A percentile compares a stretch with the other conserved stretches of the same genome.
phyloP scores from a whole-genome alignment of 2,329 filamentous ascomycete species.

The Orbilia blumenaviensis region DNA sequence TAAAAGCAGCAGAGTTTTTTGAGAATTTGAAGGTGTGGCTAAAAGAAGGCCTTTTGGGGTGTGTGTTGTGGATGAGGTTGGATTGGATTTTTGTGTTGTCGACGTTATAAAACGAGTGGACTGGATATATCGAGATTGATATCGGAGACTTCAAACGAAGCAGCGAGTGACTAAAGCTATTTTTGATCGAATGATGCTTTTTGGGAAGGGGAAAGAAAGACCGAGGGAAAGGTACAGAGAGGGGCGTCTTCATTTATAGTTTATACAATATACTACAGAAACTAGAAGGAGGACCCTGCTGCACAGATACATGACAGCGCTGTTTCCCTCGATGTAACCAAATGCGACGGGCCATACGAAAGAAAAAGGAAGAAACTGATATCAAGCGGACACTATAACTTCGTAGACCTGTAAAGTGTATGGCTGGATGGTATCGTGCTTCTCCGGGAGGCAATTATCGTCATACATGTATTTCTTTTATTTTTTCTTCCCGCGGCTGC shows the following conservation, averaged over 20 bases:
- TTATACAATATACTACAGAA: not conserved
- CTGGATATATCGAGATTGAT: too few species aligned
- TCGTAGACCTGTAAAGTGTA: too few species aligned
- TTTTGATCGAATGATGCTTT: not conserved
- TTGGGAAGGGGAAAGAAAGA: not conserved
- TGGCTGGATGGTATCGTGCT: not conserved
- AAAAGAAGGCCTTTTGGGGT: not conserved
- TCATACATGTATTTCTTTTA: not conserved
- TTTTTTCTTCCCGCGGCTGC: slow-evolving; percentile 3
- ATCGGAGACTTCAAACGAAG: not conserved
- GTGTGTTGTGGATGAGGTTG: slow-evolving; percentile 13
- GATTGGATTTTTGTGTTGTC: slow-evolving; percentile 17
- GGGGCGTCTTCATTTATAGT: not conserved
- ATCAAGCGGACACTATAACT: too few species aligned
- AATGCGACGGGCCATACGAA: slow-evolving; percentile 11
- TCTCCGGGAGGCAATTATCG: not conserved
- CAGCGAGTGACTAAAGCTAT: slow-evolving; percentile 15
- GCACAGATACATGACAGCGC: not conserved
- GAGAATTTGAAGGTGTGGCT: not conserved
- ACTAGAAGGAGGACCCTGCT: too few species aligned
- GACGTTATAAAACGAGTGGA: slow-evolving; percentile 34
- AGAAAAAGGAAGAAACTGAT: too few species aligned
- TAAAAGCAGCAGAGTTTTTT: slow-evolving; percentile 27
- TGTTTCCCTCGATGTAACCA: slow-evolving; percentile 20
- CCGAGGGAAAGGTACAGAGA: not conserved